Conservation (phyloP, 1,284 basidiomycete species). For the Cerrena zonata region DNA sequence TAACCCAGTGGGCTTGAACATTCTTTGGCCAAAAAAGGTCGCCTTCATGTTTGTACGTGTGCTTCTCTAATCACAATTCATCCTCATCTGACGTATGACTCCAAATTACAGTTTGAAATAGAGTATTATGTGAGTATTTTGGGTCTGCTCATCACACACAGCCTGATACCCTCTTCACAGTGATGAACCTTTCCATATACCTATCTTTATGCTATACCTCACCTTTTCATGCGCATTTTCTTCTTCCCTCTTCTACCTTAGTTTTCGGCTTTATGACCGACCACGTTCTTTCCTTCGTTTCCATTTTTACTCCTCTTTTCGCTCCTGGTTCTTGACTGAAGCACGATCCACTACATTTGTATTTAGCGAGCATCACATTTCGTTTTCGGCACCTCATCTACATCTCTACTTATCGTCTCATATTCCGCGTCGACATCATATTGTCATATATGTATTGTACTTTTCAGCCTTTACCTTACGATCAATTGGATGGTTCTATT, state of each 20-base stretch:
- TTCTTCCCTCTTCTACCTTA: neutral
- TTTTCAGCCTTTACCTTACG: neutral
- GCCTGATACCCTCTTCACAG: no score
- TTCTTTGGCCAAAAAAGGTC: slow-evolving; percentile 72
- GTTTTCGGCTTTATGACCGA: neutral
- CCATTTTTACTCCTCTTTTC: neutral
- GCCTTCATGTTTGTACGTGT: slow-evolving; percentile 82
- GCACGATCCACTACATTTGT: neutral
- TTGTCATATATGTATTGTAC: slow-evolving; percentile 6
- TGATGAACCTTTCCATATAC: neutral
- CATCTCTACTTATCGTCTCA: neutral
- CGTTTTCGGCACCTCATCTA: no score
- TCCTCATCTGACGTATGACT: neutral
- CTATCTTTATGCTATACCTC: neutral
- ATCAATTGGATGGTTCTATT: neutral
- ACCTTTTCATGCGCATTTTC: no score
- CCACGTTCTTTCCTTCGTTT: neutral
- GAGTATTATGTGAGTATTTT: slow-evolving; percentile 59
- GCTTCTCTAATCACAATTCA: slow-evolving; percentile 3
- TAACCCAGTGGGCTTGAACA: slow-evolving; percentile 76
- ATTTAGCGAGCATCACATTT: neutral
- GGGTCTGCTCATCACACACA: no score
- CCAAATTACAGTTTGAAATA: slow-evolving; percentile 60
- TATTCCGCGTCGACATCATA: neutral
- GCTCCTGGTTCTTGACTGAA: neutral